phyloP scores from a whole-genome alignment of 306 rosid genomes.

The Prunus salicina region DNA sequence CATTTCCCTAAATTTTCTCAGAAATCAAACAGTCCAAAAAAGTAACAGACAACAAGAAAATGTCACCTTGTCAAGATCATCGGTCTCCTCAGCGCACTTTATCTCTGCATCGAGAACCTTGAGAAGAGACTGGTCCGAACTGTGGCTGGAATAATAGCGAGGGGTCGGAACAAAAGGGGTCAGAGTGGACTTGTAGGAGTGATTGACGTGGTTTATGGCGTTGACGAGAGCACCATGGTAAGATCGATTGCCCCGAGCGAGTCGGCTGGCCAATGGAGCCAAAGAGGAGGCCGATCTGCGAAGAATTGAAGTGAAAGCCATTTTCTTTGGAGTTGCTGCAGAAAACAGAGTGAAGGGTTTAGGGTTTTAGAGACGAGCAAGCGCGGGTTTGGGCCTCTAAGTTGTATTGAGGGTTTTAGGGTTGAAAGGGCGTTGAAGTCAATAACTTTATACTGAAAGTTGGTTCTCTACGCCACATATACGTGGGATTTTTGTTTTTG shows the following conservation, averaged over 20 bases:
- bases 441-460: neutral
- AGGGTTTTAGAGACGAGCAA: constrained; percentile 28
- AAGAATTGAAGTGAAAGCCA: constrained; percentile 67
- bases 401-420: neutral
- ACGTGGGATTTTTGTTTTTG: neutral
- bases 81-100: constrained; percentile 53
- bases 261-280: constrained; percentile 43
- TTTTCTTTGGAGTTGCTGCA: constrained; percentile 17
- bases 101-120: constrained; percentile 70
- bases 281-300: constrained; percentile 59
- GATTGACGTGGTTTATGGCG: constrained; percentile 32
- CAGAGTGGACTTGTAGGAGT: constrained; percentile 3
- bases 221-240: constrained; percentile 30
- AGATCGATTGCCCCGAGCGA: constrained; percentile 31
- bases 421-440: neutral
- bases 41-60: neutral
- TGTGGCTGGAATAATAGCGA: constrained; percentile 49
- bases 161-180: constrained; percentile 26
- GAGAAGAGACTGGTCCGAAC: constrained; percentile 54
- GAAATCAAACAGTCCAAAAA: neutral
- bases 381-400: neutral
- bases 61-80: constrained; percentile 51
- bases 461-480: neutral
- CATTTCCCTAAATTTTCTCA: neutral
- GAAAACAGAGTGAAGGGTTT: constrained; percentile 16